Conservation (phyloP, 2,329 filamentous ascomycete species). For the Berkeleyomyces basicola region DNA sequence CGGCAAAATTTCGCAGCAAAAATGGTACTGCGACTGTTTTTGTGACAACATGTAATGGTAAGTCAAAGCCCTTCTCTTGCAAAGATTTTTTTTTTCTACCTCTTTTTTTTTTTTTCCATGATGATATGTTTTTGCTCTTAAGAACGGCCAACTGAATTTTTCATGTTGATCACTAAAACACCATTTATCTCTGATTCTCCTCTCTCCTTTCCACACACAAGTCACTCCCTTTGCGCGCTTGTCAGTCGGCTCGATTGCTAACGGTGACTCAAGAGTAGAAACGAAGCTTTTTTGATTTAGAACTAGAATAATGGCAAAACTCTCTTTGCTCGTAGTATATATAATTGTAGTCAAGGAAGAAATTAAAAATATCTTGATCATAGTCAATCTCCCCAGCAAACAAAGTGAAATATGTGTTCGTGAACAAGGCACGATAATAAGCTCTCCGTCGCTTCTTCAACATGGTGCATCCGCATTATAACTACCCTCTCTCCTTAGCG, state of each 20-base stretch:
- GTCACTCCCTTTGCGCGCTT: neutral
- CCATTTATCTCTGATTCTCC: conserved; percentile 9
- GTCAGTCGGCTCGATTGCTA: neutral
- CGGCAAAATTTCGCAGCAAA: too few species aligned
- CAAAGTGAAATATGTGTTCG: too few species aligned
- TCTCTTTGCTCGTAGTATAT: neutral
- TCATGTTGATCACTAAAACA: conserved; percentile 11
- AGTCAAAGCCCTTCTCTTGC: neutral
- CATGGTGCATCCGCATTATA: too few species aligned
- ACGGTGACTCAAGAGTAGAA: neutral
- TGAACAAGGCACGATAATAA: too few species aligned
- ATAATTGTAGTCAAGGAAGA: neutral
- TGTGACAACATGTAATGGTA: neutral
- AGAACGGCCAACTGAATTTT: conserved; percentile 50
- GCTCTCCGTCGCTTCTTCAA: too few species aligned
- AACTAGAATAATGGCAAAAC: too few species aligned
- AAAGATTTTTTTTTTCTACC: conserved; percentile 14
- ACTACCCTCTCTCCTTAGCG: too few species aligned
- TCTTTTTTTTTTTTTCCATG: conserved; percentile 23
- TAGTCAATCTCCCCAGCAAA: too few species aligned
- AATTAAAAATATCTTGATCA: neutral
- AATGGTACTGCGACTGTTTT: too few species aligned
- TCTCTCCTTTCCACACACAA: neutral
- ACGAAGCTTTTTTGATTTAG: too few species aligned
- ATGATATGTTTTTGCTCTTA: conserved; percentile 41